Conservation (phyloP, 768 basidiomycete genomes). For the Tulasnella sp. region DNA sequence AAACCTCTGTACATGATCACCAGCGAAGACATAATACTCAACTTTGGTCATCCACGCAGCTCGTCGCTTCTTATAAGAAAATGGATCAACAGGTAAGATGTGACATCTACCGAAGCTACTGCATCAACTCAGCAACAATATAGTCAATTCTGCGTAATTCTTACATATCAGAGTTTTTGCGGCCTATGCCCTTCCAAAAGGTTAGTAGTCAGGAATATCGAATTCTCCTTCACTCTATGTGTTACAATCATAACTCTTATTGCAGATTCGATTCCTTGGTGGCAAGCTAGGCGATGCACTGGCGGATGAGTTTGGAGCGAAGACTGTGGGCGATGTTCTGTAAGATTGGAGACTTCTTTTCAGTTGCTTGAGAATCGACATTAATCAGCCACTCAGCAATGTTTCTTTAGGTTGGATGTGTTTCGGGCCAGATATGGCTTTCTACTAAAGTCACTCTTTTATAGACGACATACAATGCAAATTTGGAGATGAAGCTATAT, state of each 20-base stretch:
- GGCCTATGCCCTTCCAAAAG: slow-evolving; percentile 80
- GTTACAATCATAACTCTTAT: slow-evolving; percentile 2
- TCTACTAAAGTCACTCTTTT: neutral
- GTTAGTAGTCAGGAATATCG: too few relatives aligned
- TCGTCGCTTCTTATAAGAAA: slow-evolving; percentile 85
- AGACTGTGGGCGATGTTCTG: slow-evolving; percentile 84
- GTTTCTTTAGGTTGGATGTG: neutral
- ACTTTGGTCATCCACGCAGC: slow-evolving; percentile 29
- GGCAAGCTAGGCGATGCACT: slow-evolving; percentile 87
- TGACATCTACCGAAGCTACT: neutral
- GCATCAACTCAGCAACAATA: slow-evolving; percentile 36
- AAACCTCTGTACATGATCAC: neutral
- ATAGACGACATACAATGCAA: slow-evolving; percentile 66
- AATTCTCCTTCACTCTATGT: neutral
- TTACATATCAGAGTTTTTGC: slow-evolving; percentile 74
- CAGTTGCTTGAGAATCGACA: neutral
- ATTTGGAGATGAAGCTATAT: slow-evolving; percentile 71
- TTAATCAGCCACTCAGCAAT: neutral
- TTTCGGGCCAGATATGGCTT: neutral
- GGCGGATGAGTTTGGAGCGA: slow-evolving; percentile 76
- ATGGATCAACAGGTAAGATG: slow-evolving; percentile 61
- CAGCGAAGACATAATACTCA: too few relatives aligned
- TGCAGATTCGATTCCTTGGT: slow-evolving; percentile 82
- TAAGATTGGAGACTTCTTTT: too few relatives aligned
- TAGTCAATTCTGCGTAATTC: slow-evolving; percentile 55